phyloP scores from a whole-genome alignment of 2,329 filamentous ascomycete species.

The Cladosporium phlei region DNA sequence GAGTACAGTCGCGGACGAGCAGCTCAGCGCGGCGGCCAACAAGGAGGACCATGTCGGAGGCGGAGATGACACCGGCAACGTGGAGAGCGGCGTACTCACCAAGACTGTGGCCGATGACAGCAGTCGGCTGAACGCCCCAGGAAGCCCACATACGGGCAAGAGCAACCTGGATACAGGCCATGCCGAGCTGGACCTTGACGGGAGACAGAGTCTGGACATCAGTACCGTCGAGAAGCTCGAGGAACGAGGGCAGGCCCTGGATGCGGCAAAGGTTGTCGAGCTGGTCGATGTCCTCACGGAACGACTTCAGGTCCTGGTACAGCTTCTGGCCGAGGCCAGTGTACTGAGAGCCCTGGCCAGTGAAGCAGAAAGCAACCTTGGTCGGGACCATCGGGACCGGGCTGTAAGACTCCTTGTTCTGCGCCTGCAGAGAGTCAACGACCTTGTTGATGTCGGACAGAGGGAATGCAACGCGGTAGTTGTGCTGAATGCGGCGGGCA shows the following conservation, averaged over 20 bases:
- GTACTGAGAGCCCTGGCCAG: conserved; percentile 51
- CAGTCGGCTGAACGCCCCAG: conserved; percentile 51
- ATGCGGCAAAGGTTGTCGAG: conserved; percentile 44
- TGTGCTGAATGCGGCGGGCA: conserved; percentile 50
- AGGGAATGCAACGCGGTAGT: conserved; percentile 47
- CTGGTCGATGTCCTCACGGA: conserved; percentile 47
- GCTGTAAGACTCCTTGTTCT: conserved; percentile 48
- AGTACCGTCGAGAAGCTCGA: conserved; percentile 45
- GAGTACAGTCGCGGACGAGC: conserved; percentile 60
- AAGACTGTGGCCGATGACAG: conserved; percentile 56
- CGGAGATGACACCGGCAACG: conserved; percentile 65
- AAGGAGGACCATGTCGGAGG: conserved; percentile 65
- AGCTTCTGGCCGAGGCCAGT: conserved; percentile 47
- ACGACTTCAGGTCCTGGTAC: conserved; percentile 45
- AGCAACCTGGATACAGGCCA: conserved; percentile 50
- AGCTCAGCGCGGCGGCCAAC: conserved; percentile 65
- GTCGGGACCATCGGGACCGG: conserved; percentile 50
- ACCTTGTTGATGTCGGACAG: conserved; percentile 45
- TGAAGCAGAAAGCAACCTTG: conserved; percentile 50
- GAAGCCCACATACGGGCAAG: conserved; percentile 50
- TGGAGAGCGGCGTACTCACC: conserved; percentile 71
- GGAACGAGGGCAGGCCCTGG: conserved; percentile 46
- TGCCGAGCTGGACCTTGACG: conserved; percentile 49
- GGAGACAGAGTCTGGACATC: conserved; percentile 48
- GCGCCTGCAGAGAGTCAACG: conserved; percentile 41